Evolutionary conservation across 345 rosid genomes (phyloP).

Genomic region (Streptanthus diversifolius): DNA sequence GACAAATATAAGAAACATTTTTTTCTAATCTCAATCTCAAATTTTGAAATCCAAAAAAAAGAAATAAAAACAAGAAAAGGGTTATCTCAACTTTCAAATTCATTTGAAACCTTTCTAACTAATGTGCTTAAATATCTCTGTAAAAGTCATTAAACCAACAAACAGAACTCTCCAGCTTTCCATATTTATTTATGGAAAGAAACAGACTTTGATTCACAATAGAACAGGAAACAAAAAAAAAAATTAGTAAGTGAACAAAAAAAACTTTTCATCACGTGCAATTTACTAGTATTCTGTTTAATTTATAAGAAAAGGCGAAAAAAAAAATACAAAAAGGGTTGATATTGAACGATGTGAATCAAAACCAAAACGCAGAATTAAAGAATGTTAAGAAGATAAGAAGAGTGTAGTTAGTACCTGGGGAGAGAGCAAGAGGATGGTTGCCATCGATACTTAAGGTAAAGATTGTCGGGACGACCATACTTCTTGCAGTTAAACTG

Average conservation of each 20-base stretch:
- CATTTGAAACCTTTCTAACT: slow-evolving; percentile 3
- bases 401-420: slow-evolving; percentile 36
- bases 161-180: slow-evolving; percentile 4
- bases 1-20: not conserved
- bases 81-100: slow-evolving; percentile 9
- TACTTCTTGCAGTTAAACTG: slow-evolving; percentile 78
- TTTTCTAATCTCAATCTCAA: slow-evolving; percentile 12
- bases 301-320: not conserved
- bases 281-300: not conserved
- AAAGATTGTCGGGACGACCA: slow-evolving; percentile 73
- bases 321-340: not conserved
- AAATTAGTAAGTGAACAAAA: not conserved
- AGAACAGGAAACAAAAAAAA: not conserved
- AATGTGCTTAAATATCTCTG: slow-evolving; percentile 13
- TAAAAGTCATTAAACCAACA: slow-evolving; percentile 5
- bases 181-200: not conserved
- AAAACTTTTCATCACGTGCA: not conserved
- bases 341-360: not conserved
- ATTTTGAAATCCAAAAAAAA: slow-evolving; percentile 26
- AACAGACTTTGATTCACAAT: not conserved
- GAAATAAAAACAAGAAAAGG: not conserved
- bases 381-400: not conserved
- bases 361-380: not conserved
- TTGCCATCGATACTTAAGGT: slow-evolving; percentile 77
- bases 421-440: slow-evolving; percentile 62